Evolutionary conservation across 2,329 filamentous ascomycete species (phyloP), one percentile per base, ranked within the genome.

Genomic region (Cadophora luteo-olivacea): DNA sequence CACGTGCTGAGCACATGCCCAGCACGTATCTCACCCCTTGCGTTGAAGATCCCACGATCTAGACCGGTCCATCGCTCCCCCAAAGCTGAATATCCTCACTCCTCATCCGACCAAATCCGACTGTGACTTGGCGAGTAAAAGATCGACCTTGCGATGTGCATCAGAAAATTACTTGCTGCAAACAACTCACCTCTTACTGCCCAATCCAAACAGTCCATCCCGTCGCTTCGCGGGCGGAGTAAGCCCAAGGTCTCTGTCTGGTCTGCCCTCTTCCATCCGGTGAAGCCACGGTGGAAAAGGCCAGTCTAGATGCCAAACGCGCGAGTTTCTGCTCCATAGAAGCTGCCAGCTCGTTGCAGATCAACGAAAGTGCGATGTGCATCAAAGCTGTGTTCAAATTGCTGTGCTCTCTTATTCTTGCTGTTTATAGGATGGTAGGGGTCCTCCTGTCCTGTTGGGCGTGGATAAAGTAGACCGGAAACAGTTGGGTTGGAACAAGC

Each of bases 301-400:
- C 29, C 25, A 25, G 32, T 64, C 62, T 55, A 55, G 49, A 48
- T 48, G 24, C 62, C 32, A 19, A 8, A 49, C 12, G 45, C 45
- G 45, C 45, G 5, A 19, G 48, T 38, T 64, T 25, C 33, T 16
- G 62, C 12, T 51, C 57, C 57, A 45, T 60, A 41, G 32, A 52
- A 55, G 29, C 49, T 45, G 52, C n/a, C 58, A 48, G 14, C 38
- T 58, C 19, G 12, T 24, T 65, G 67, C 48, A 22, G 63, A 69
- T 69, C 67, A 12, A 41, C 14, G 11, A 61, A 54, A 38, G 7
- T 60, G 41, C 67, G 64, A 66, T 9, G n/a, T 66, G 67, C 67
- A 69, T 61, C 67, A 69, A 54, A 64, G 8, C 32, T 11, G 4
- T 25, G 22, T 3, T 9, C 29, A 64, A 5, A 57, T 38, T 16